Percentiles rank a stretch among this genome's conserved stretches.
phyloP scores from a whole-genome alignment of 2,329 filamentous ascomycete species.

The Cladophialophora chaetospira region DNA sequence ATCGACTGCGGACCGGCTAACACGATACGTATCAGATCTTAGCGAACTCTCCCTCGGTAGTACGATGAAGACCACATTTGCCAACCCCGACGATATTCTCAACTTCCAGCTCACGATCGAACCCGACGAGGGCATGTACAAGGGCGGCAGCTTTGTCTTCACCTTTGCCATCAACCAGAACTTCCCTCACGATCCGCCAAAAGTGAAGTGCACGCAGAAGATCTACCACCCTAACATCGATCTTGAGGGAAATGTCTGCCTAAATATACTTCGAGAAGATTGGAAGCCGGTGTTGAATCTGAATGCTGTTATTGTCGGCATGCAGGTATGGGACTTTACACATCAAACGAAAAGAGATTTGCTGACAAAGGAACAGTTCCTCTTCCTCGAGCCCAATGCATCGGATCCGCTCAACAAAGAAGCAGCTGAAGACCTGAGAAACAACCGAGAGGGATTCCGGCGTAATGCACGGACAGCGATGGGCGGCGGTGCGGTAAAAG shows the following conservation, averaged over 20 bases:
- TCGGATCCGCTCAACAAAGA: conserved; percentile 98
- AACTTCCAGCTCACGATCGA: conserved; percentile 54
- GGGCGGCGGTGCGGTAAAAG: conserved; percentile 75
- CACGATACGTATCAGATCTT: conserved; percentile 40
- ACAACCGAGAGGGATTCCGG: conserved; percentile 85
- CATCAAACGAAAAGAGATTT: neutral
- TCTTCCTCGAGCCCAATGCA: conserved; percentile 97
- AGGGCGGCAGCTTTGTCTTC: conserved; percentile 83
- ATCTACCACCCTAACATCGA: conserved; percentile 99
- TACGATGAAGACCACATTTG: conserved; percentile 61
- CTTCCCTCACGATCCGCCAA: conserved; percentile 96
- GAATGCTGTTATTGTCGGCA: conserved; percentile 91
- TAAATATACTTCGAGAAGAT: conserved; percentile 96
- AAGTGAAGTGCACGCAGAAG: conserved; percentile 95
- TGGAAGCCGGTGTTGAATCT: conserved; percentile 98
- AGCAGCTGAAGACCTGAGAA: conserved; percentile 86
- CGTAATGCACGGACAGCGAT: conserved; percentile 84
- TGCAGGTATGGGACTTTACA: conserved; percentile 62
- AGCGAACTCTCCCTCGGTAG: conserved; percentile 54
- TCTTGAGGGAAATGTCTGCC: conserved; percentile 92
- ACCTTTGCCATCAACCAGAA: conserved; percentile 89
- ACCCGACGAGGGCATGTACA: conserved; percentile 71
- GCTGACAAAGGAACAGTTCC: conserved; percentile 61
- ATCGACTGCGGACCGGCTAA: too few relatives aligned
- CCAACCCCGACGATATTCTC: conserved; percentile 60